phyloP scores from a whole-genome alignment of 2,329 filamentous ascomycete species.

The Fusarium bactridioides region DNA sequence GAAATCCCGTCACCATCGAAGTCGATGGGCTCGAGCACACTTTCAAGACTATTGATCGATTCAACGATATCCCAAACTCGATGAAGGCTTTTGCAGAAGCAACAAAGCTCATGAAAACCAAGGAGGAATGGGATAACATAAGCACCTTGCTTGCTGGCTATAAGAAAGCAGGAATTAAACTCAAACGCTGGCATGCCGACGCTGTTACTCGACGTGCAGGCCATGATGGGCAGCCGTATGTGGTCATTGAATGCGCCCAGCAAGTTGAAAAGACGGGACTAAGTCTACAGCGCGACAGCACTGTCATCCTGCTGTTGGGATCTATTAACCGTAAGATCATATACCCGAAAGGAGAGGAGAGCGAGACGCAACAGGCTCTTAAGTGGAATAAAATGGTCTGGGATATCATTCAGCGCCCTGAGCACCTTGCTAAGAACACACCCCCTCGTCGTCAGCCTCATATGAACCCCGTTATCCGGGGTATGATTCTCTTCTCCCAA shows the following conservation, averaged over 20 bases:
- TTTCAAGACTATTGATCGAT: conserved; percentile 57
- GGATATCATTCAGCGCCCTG: conserved; percentile 57
- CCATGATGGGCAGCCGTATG: conserved; percentile 50
- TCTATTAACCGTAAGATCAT: conserved; percentile 50
- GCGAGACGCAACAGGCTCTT: conserved; percentile 52
- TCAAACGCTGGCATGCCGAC: conserved; percentile 46
- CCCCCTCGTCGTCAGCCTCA: conserved; percentile 34
- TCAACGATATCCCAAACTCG: conserved; percentile 54
- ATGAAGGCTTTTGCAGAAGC: conserved; percentile 49
- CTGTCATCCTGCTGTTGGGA: conserved; percentile 43
- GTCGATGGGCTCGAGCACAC: conserved; percentile 64
- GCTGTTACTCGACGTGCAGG: conserved; percentile 55
- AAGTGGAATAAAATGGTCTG: conserved; percentile 57
- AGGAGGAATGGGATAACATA: conserved; percentile 62
- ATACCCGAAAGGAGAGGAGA: conserved; percentile 28
- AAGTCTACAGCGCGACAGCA: conserved; percentile 52
- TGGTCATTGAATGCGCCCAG: conserved; percentile 60
- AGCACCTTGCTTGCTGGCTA: conserved; percentile 60
- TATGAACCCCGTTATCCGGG: conserved; percentile 42
- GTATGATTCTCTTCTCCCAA: conserved; percentile 43
- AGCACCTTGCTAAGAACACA: conserved; percentile 44
- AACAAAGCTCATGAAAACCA: conserved; percentile 56
- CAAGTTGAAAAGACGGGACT: conserved; percentile 56
- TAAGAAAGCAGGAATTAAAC: conserved; percentile 51
- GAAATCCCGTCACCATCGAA: conserved; percentile 65